Evolutionary conservation across 2,329 filamentous ascomycete species (phyloP).

Genomic region (Fusarium sp.): DNA sequence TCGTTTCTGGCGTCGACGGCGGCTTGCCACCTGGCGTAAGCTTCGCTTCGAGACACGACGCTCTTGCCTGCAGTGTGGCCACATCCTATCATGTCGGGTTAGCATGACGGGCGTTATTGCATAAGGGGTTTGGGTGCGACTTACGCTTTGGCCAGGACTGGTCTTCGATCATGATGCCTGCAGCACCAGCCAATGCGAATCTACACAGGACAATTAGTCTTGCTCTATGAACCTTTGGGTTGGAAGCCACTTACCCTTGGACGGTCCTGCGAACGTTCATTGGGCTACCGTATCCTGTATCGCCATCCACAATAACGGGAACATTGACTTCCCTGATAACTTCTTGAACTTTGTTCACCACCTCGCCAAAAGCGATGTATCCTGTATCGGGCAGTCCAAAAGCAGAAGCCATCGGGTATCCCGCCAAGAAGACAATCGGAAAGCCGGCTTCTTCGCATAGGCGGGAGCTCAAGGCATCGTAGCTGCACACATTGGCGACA

Average conservation of each 20-base stretch:
- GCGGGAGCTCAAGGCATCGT: slow-evolving; percentile 57
- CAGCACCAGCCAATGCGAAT: slow-evolving; percentile 55
- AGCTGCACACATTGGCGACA: slow-evolving; percentile 56
- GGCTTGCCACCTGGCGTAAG: slow-evolving; percentile 58
- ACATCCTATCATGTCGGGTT: slow-evolving; percentile 28
- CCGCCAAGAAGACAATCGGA: slow-evolving; percentile 57
- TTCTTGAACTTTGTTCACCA: slow-evolving; percentile 59
- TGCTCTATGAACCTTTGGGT: neutral
- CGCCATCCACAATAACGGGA: slow-evolving; percentile 59
- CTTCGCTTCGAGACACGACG: slow-evolving; percentile 58
- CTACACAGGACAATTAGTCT: slow-evolving; percentile 17
- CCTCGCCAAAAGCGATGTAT: slow-evolving; percentile 60
- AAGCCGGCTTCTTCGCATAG: slow-evolving; percentile 60
- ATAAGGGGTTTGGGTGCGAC: slow-evolving; percentile 13
- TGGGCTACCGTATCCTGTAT: slow-evolving; percentile 60
- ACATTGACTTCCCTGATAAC: slow-evolving; percentile 51
- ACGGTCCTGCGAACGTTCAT: slow-evolving; percentile 61
- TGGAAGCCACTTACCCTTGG: slow-evolving; percentile 39
- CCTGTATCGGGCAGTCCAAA: slow-evolving; percentile 60
- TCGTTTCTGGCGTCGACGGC: slow-evolving; percentile 59
- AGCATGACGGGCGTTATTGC: neutral
- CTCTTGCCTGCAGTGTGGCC: slow-evolving; percentile 59
- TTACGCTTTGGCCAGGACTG: slow-evolving; percentile 61
- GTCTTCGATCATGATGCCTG: slow-evolving; percentile 58
- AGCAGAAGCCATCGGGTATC: slow-evolving; percentile 55